These are phyloP conservation scores for Lycium ferocissimum DNA, from an alignment of 257 asterid species.

Conservation along the genomic window DNA sequence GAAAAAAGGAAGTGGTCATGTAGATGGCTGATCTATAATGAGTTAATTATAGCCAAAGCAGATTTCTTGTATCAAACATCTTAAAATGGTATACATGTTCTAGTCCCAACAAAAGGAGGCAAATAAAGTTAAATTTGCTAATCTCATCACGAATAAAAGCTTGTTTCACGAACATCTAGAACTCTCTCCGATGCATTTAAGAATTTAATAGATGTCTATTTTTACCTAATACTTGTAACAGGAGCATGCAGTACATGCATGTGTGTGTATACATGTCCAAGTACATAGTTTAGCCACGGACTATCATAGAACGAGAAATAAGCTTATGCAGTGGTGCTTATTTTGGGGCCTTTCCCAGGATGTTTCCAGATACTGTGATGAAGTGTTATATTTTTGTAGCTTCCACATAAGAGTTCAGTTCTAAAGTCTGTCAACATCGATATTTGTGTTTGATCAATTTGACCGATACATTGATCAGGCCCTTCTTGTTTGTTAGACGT, in stretches of 20 bases:
- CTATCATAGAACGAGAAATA: neutral
- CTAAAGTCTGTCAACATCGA: neutral
- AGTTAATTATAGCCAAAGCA: constrained; percentile 11
- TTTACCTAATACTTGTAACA: neutral
- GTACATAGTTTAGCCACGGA: neutral
- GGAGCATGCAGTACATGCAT: constrained; percentile 16
- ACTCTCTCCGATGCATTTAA: neutral
- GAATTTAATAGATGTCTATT: constrained; percentile 11
- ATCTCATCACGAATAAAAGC: neutral
- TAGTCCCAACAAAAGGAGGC: constrained; percentile 10
- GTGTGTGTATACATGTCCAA: constrained; percentile 3
- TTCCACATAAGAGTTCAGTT: neutral
- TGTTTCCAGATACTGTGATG: constrained; percentile 1
- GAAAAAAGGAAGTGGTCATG: neutral
- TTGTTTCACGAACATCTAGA: neutral
- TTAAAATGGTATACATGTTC: constrained; percentile 12
- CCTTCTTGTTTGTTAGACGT: constrained; percentile 8
- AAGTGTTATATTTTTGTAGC: neutral
- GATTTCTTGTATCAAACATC: neutral
- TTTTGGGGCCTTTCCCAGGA: constrained; percentile 23
- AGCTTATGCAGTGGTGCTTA: neutral
- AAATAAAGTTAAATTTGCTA: neutral
- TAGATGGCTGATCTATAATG: constrained; percentile 18
- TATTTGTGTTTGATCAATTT: constrained; percentile 6
- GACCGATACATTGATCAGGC: neutral